Conservation (phyloP, 2,329 filamentous ascomycete genomes). For the Acarospora socialis region DNA sequence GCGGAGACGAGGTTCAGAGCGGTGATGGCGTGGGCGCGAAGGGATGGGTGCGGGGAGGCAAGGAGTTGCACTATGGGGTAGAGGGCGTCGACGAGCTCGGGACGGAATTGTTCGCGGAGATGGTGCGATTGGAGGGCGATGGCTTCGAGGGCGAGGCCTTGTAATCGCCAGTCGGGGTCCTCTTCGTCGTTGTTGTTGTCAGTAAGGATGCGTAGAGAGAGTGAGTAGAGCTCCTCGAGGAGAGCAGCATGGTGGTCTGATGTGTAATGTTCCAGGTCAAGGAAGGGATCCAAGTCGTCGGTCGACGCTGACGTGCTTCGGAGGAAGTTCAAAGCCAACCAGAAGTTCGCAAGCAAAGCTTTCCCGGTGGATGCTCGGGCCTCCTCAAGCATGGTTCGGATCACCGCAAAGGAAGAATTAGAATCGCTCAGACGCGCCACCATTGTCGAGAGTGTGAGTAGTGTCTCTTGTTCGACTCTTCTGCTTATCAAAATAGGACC, state of each 20-base stretch:
- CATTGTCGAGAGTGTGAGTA: slow-evolving; percentile 46
- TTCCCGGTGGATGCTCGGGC: slow-evolving; percentile 44
- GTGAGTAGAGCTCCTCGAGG: slow-evolving; percentile 17
- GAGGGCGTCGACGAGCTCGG: slow-evolving; percentile 77
- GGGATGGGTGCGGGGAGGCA: slow-evolving; percentile 48
- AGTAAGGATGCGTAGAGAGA: slow-evolving; percentile 16
- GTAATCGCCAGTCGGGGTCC: slow-evolving; percentile 51
- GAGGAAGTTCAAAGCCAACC: slow-evolving; percentile 63
- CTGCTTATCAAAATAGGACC: slow-evolving; percentile 47
- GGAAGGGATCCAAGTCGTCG: slow-evolving; percentile 49
- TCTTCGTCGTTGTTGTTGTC: slow-evolving; percentile 29
- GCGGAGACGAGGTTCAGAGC: slow-evolving; percentile 67
- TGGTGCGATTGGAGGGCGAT: slow-evolving; percentile 61
- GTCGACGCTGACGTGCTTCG: slow-evolving; percentile 40
- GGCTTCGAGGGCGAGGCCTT: slow-evolving; percentile 68
- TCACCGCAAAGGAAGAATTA: slow-evolving; percentile 35
- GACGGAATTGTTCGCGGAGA: slow-evolving; percentile 54
- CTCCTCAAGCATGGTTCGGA: slow-evolving; percentile 50
- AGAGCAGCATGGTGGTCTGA: background rate
- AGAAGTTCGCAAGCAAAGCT: slow-evolving; percentile 56
- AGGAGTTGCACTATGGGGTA: slow-evolving; percentile 87
- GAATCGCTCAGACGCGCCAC: slow-evolving; percentile 41
- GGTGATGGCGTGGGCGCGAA: slow-evolving; percentile 70
- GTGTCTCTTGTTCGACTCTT: slow-evolving; percentile 51
- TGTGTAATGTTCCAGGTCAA: slow-evolving; percentile 39